A percentile compares a stretch with the other conserved stretches of the same genome.
These are phyloP conservation scores for Phyllosticta citrichinensis DNA, from an alignment of 2,329 filamentous ascomycete species.

Conservation along the genomic window DNA sequence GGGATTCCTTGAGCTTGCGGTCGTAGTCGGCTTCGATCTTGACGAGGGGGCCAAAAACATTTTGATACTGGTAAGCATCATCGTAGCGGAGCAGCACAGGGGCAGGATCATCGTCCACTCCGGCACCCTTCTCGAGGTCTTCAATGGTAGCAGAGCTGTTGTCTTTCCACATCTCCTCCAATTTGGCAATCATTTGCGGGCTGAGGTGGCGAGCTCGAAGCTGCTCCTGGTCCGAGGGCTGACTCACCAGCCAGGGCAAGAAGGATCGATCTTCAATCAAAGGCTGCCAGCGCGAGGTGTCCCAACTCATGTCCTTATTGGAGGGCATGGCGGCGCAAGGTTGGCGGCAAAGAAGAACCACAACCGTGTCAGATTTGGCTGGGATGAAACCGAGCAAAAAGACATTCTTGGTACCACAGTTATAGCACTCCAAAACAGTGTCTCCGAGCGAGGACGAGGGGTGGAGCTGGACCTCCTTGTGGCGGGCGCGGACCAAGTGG, in stretches of 20 bases:
- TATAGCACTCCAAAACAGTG: slow-evolving; percentile 96
- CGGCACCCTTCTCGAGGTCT: slow-evolving; percentile 83
- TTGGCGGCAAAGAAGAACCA: slow-evolving; percentile 91
- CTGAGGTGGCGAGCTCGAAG: slow-evolving; percentile 87
- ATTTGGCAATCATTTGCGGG: slow-evolving; percentile 86
- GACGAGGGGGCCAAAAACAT: slow-evolving; percentile 93
- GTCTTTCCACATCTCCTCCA: slow-evolving; percentile 98
- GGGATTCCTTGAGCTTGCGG: slow-evolving; percentile 95
- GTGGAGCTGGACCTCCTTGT: slow-evolving; percentile 97
- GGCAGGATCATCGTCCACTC: slow-evolving; percentile 88
- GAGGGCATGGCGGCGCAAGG: slow-evolving; percentile 91
- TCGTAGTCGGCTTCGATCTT: slow-evolving; percentile 99
- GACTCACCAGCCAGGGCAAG: slow-evolving; percentile 80
- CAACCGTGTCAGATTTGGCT: slow-evolving; percentile 95
- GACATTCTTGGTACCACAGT: slow-evolving; percentile 98
- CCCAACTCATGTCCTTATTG: slow-evolving; percentile 99
- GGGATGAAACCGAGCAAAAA: slow-evolving; percentile 97
- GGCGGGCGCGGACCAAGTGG: slow-evolving; percentile 88
- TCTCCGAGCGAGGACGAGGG: slow-evolving; percentile 88
- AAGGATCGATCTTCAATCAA: slow-evolving; percentile 96
- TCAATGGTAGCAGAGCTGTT: slow-evolving; percentile 79
- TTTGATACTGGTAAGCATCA: slow-evolving; percentile 97
- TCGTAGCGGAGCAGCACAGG: slow-evolving; percentile 91
- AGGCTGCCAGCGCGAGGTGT: slow-evolving; percentile 94
- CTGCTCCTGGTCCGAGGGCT: slow-evolving; percentile 89